Percentiles rank a stretch among this genome's conserved stretches.
phyloP scores from a whole-genome alignment of 257 asterid species.

The Fraxinus excelsior region DNA sequence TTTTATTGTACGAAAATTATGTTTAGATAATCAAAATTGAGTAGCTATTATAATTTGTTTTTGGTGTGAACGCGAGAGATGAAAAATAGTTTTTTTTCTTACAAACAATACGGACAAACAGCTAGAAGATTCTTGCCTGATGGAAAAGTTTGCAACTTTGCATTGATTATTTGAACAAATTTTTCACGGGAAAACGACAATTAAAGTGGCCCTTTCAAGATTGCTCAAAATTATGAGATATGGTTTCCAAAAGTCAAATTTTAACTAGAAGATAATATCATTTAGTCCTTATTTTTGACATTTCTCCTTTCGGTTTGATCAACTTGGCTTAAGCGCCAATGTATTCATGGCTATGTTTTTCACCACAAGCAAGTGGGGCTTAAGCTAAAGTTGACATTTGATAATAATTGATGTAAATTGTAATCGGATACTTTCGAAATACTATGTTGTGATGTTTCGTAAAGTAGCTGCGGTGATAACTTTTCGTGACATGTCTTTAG shows the following conservation, averaged over 20 bases:
- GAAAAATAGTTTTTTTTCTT: neutral
- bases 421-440: neutral
- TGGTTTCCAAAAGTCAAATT: conserved; percentile 4
- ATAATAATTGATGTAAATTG: no score
- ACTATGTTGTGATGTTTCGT: neutral
- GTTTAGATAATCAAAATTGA: no score
- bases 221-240: neutral
- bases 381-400: no score
- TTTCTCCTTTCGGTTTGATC: neutral
- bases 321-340: no score
- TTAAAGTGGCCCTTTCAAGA: neutral
- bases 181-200: neutral
- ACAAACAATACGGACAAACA: neutral
- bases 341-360: no score
- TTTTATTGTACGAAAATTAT: no score
- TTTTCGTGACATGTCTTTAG: neutral
- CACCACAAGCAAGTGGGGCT: no score
- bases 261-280: neutral
- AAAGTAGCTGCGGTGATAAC: neutral
- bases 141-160: neutral
- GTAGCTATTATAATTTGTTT: neutral
- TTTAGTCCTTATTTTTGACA: neutral
- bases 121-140: neutral
- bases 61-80: neutral
- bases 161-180: neutral